phyloP scores from a whole-genome alignment of 2,329 filamentous ascomycete species.

The Leptographium flavum region DNA sequence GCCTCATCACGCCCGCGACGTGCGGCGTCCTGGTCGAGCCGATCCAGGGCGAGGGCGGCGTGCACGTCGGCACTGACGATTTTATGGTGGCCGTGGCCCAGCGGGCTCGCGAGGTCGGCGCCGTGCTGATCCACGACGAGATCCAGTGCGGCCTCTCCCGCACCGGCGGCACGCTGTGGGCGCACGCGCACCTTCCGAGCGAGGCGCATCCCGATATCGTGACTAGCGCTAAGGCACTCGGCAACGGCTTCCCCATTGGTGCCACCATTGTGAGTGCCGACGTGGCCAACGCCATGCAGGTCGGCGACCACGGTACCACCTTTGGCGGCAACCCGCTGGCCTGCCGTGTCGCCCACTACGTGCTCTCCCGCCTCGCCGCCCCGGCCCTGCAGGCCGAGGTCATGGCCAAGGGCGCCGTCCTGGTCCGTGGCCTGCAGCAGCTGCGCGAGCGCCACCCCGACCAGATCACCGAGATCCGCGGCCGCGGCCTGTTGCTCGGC shows the following conservation, averaged over 20 bases:
- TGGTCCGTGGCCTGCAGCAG: conserved; percentile 31
- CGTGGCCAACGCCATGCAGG: conserved; percentile 51
- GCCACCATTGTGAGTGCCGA: conserved; percentile 50
- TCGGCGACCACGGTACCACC: conserved; percentile 79
- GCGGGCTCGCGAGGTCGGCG: conserved; percentile 74
- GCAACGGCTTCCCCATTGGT: conserved; percentile 91
- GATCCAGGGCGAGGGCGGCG: conserved; percentile 92
- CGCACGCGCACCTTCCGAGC: conserved; percentile 58
- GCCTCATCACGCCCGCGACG: conserved; percentile 68
- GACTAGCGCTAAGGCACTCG: conserved; percentile 88
- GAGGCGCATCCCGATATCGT: conserved; percentile 87
- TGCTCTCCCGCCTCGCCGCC: conserved; percentile 63
- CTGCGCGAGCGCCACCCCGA: conserved; percentile 42
- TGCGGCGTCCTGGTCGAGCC: conserved; percentile 94
- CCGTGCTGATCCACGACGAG: conserved; percentile 87
- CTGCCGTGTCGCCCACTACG: conserved; percentile 71
- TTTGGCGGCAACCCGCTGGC: conserved; percentile 88
- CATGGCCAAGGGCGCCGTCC: conserved; percentile 43
- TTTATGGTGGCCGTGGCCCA: conserved; percentile 75
- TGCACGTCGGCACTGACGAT: conserved; percentile 67
- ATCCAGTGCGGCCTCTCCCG: conserved; percentile 89
- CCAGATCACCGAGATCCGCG: conserved; percentile 65
- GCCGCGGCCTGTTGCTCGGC: conserved; percentile 73
- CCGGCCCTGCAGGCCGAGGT: conserved; percentile 57
- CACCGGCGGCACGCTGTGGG: conserved; percentile 74